Base-by-base conservation (phyloP, 345 rosid species). In the Ceriops zippeliana region DNA sequence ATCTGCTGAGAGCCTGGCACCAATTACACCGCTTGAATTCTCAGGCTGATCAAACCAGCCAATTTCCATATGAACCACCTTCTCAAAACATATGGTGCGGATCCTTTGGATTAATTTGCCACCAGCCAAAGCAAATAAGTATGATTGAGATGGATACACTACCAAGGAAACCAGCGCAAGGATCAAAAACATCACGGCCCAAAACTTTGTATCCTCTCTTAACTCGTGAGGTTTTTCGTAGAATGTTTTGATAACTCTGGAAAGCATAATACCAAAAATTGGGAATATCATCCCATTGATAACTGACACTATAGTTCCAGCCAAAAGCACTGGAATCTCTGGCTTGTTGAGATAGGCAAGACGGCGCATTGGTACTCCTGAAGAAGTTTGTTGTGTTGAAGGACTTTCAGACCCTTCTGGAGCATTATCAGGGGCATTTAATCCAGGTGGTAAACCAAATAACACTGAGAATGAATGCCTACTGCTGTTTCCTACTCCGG, bases 1-100 rank as follows among this genome's bases (percentile, higher is more conserved):
- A 72, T 93, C 96, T 61, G 93, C 93, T 3, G 97, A 90, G 21
- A 90, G 92, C 69, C 88, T 86, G n/a, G 96, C 86, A 35, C 98
- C 93, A 46, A 90, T 78, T n/a, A 85, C 66, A 19, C 97, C 93
- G 49, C 97, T 93, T 7, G 97, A 93, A 75, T 90, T 83, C 53
- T 83, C 80, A 15, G 89, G 83, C 47, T 81, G 89, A 70, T 93
- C 96, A 9, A 90, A 90, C 96, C 97, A 93, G n/a, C 89, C 83
- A 65, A 90, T 83, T 69, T 93, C 96, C 97, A 90, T 93, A 52
- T 37, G 79, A 58, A 93, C 89, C 62, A 87, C 92, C 80, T 87
- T 93, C 86, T 89, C 88, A 70, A 90, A 93, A 77, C 98, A 90
- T 70, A 86, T 75, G 1, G 89, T 62, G 66, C 97, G 76, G 63